These are phyloP conservation scores for Microglena sp. DNA, from an alignment of 139 green algal species.

Conservation along the genomic window DNA sequence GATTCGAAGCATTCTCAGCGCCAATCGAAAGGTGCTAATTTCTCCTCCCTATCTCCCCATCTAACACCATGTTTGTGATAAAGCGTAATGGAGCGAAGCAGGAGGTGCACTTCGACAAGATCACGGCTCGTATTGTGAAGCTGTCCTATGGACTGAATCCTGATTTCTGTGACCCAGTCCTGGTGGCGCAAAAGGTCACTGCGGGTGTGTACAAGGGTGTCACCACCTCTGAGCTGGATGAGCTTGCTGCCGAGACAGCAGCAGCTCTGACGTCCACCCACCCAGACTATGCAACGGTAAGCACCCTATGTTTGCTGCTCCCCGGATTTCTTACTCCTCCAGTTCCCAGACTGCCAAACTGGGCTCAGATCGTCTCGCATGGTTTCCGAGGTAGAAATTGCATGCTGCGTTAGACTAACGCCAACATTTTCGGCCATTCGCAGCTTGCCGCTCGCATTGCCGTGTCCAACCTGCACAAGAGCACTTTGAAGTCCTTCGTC, in stretches of 20 bases:
- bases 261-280: conserved; percentile 92
- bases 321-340: too few species aligned
- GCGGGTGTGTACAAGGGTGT: conserved; percentile 92
- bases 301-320: too few species aligned
- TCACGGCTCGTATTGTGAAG: conserved; percentile 92
- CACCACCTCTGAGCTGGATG: conserved; percentile 94
- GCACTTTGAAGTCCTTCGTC: conserved; percentile 94
- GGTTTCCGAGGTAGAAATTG: too few species aligned
- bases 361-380: too few species aligned
- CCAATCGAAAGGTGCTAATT: too few species aligned
- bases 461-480: conserved; percentile 99
- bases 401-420: too few species aligned
- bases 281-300: conserved; percentile 92
- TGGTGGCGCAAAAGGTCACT: conserved; percentile 95
- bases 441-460: conserved; percentile 95
- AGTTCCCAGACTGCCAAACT: too few species aligned
- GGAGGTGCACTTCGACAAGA: conserved; percentile 96
- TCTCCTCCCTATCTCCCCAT: too few species aligned
- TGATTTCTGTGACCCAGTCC: conserved; percentile 89
- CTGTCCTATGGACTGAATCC: conserved; percentile 90
- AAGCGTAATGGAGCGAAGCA: conserved; percentile 83
- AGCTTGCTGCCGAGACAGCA: conserved; percentile 95
- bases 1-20: too few species aligned
- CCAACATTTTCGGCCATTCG: too few species aligned
- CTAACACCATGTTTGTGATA: conserved; percentile 95